Base-by-base conservation (phyloP, 176 grass and related monocot species). In the Eragrostis curvula region DNA sequence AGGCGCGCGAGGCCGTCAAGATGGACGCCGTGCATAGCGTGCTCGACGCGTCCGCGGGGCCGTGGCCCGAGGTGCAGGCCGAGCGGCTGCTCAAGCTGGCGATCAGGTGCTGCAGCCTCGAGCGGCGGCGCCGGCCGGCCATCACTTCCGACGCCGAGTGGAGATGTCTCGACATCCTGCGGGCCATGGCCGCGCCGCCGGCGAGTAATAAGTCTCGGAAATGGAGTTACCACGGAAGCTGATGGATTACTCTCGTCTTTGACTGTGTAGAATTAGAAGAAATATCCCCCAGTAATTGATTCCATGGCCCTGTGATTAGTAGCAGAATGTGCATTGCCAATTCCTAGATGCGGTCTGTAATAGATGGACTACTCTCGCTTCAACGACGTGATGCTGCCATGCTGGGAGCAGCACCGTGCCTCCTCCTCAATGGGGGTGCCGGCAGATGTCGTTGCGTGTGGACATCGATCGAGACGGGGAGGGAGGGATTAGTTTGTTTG, bases 61-160 rank as follows among this genome's bases (percentile, higher is more conserved):
- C 53, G 3, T 88, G 89, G 89, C 89, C 85, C 4, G 78, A 59
- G 52, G 85, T 84, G 53, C 85, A 91, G 58, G 55, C 89, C 2
- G 72, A 87, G 85, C 18, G 58, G 14, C 70, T 91, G 12, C 7
- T 88, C 16, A 66, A 47, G 36, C 50, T 88, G 65, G 81, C 85
- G 20, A 48, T 91, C 5, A 77, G 72, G 65, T 88, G 85, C 82
- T 88, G 85, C 78, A 78, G 58, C 72, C 59, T 91, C 32, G 82
- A 91, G 23, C 20, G 70, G 77, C 88, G 78, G 67, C 71, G 83
- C 28, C 73, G 89, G 24, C 89, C 89, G 18, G n/a, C 59, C 1
- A 84, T 91, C 77, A 71, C 64, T 1, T 81, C 81, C 17, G 83
- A 85, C 1, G 30, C 72, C 5, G 77, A 91, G 17, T 85, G 89